Evolutionary conservation across 2,329 filamentous ascomycete genomes (phyloP).

Genomic region (Clarireedia homoeocarpa): DNA sequence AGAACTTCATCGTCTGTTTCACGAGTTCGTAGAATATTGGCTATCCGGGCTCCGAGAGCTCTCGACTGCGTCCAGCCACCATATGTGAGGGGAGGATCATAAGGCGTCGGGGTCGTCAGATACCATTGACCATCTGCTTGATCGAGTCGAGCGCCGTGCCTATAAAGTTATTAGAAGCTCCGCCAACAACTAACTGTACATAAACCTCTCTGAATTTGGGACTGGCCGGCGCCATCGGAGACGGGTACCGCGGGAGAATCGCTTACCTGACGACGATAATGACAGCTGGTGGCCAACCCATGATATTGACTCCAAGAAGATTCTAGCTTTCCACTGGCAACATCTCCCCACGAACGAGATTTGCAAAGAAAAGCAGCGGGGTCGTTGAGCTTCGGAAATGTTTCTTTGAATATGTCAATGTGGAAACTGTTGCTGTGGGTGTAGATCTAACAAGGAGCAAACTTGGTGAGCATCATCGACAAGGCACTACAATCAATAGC

Average conservation of each 20-base stretch:
- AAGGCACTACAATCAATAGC: too few relatives aligned
- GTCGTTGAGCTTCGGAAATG: neutral
- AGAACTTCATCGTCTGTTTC: conserved; percentile 32
- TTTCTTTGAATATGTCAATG: too few relatives aligned
- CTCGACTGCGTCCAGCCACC: conserved; percentile 86
- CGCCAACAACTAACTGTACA: neutral
- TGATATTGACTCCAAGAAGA: conserved; percentile 12
- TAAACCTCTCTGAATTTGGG: neutral
- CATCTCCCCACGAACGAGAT: neutral
- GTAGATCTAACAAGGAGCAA: too few relatives aligned
- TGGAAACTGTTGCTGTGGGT: too few relatives aligned
- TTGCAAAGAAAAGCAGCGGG: neutral
- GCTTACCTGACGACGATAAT: conserved; percentile 43
- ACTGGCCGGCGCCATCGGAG: too few relatives aligned
- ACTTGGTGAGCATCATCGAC: too few relatives aligned
- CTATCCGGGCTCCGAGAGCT: conserved; percentile 75
- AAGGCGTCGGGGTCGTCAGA: conserved; percentile 83
- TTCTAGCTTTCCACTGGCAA: neutral
- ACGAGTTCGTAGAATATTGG: conserved; percentile 54
- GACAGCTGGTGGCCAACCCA: conserved; percentile 43
- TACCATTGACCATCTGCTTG: conserved; percentile 95
- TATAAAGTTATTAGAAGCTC: conserved; percentile 27
- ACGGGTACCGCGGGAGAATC: too few relatives aligned
- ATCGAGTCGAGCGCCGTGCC: conserved; percentile 90
- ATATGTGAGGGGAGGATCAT: conserved; percentile 92